These are phyloP conservation scores for Neurospora hispaniola DNA, from an alignment of 495 filamentous ascomycete genomes.

Conservation along the genomic window DNA sequence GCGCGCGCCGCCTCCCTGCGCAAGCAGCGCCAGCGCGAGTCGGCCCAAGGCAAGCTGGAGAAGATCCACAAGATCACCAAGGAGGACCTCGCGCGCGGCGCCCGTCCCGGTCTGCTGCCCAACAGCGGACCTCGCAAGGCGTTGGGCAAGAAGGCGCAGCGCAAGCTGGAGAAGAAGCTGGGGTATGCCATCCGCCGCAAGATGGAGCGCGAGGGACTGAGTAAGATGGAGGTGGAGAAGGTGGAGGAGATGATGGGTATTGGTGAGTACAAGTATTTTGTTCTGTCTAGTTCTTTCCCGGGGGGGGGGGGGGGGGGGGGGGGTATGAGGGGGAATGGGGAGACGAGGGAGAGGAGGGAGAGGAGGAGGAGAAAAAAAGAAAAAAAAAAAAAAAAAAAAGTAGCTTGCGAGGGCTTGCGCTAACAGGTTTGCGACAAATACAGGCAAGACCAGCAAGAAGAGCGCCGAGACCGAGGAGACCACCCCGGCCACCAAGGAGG, in stretches of 20 bases:
- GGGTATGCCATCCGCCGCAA: slow-evolving; percentile 30
- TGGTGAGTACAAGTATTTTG: slow-evolving; percentile 11
- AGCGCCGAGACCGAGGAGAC: background rate
- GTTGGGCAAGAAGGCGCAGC: slow-evolving; percentile 31
- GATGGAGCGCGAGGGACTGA: slow-evolving; percentile 28
- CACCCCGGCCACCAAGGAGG: background rate
- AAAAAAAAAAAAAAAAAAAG: too few relatives aligned
- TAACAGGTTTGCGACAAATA: background rate
- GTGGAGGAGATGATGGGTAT: background rate
- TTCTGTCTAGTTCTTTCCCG: background rate
- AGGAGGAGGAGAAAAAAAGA: background rate
- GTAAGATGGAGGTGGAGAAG: slow-evolving; percentile 25
- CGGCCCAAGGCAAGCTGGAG: slow-evolving; percentile 9
- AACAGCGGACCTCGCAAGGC: slow-evolving; percentile 31
- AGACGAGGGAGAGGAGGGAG: background rate
- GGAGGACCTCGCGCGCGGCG: slow-evolving; percentile 26
- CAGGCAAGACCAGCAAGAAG: background rate
- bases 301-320: background rate
- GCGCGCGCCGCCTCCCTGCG: slow-evolving; percentile 23
- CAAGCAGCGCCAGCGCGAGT: slow-evolving; percentile 18
- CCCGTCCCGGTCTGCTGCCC: slow-evolving; percentile 28
- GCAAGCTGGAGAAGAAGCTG: slow-evolving; percentile 34
- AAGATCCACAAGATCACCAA: slow-evolving; percentile 17
- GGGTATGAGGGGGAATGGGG: too few relatives aligned
- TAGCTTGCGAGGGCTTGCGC: background rate